Percentiles rank a stretch among this genome's conserved stretches.
Conservation (phyloP, 768 basidiomycete genomes). For the Russula abietina region DNA sequence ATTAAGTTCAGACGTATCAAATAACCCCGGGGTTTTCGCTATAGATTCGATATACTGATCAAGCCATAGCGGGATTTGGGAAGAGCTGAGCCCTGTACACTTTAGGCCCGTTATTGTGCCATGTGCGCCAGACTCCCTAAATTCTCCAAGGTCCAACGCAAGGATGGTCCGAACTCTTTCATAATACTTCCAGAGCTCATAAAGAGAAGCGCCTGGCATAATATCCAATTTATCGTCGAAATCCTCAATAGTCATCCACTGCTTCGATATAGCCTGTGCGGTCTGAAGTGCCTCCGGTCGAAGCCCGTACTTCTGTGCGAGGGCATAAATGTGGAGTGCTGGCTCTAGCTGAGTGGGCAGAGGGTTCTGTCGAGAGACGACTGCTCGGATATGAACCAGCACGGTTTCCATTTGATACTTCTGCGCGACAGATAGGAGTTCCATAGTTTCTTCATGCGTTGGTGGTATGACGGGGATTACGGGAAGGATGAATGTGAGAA, state of each 20-base stretch:
- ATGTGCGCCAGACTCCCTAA: too few species aligned
- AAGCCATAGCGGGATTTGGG: neutral
- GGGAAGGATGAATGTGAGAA: too few species aligned
- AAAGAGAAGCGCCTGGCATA: neutral
- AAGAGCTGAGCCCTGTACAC: neutral
- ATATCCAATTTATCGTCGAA: neutral
- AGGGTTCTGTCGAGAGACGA: neutral
- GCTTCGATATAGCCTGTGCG: neutral
- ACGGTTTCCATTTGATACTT: too few species aligned
- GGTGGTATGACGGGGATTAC: too few species aligned
- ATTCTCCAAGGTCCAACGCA: neutral
- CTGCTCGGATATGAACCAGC: neutral
- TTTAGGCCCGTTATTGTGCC: too few species aligned
- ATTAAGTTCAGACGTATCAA: too few species aligned
- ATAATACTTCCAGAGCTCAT: conserved; percentile 10
- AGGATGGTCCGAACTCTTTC: neutral
- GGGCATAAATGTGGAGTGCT: neutral
- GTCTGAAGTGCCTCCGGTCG: too few species aligned
- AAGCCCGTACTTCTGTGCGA: neutral
- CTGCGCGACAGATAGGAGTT: too few species aligned
- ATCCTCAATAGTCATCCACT: neutral
- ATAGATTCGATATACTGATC: neutral
- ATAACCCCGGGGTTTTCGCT: too few species aligned
- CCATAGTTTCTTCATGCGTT: too few species aligned
- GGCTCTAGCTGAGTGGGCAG: neutral